Base-by-base conservation (phyloP, 495 filamentous ascomycete species). In the Talaromyces stipitatus region DNA sequence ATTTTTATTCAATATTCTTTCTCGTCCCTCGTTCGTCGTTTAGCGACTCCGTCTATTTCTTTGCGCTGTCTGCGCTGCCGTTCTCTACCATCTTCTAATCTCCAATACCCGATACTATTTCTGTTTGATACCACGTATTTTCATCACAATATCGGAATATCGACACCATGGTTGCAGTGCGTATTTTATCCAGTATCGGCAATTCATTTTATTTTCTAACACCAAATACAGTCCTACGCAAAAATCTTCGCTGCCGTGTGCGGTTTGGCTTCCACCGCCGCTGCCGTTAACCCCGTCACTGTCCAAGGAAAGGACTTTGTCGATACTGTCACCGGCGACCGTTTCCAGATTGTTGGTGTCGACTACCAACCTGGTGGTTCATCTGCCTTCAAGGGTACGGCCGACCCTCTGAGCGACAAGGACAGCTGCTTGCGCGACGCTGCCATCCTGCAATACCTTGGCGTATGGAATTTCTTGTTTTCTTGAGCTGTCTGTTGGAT, bases 361-460 rank as follows among this genome's bases (percentile, higher is more conserved):
- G 92, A 91, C 62, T 96, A 96, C 74, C 92, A 97, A 74, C 92
- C 92, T 26, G 92, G 91, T 64, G 92, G 92, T 66, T 82, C 85
- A 53, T 78, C 82, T n/a, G 92, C 83, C 43, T 96, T 95, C 73
- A 78, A 85, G 62, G 78, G 81, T 9, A 72, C 67, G 7, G 67
- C 76, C 43, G 92, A 97, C 69, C 86, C 92, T 50, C 77, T 97
- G 50, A 90, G 81, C 64, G 78, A 96, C 67, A 77, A 74, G 23
- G 80, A 84, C 27, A 76, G 81, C 54, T 97, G 92, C 76, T 72
- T 92, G 62, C 86, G 92, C 50, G 92, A 97, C 79, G 92, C 94
- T 50, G 91, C 91, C 9, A 75, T 97, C 23, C 90, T 97, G 83
- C 92, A 97, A 77, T 69, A 79, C 24, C 77, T 97, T 55, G 88